Evolutionary conservation across 306 rosid genomes (phyloP), one percentile per base, ranked within the genome.

Genomic region (Fragaria iinumae): DNA sequence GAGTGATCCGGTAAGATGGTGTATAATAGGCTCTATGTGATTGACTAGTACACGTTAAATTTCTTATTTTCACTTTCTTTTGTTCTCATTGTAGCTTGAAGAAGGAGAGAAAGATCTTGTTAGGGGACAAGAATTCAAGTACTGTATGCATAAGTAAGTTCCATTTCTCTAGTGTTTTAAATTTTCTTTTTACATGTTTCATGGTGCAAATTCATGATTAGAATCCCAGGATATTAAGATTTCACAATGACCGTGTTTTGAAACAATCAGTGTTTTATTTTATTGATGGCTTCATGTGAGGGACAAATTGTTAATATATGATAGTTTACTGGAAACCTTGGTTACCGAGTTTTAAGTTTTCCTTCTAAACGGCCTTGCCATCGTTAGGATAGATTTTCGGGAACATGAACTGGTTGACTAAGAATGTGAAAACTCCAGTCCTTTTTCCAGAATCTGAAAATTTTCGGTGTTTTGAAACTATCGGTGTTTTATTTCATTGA

Each of bases 81-180:
- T 64, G 9, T 43, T 80, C 43, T 74, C 32, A 7, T 79, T 88
- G 85, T 80, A 94, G 98, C 97, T 91, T 16, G 98, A 94, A 80
- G 98, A 92, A 77, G 98, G 98, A 80, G 98, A 92, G 80, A 94
- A 92, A 73, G 98, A 94, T 84, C 85, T 85, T 11, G 17, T 68
- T 77, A 90, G 98, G 65, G 74, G 96, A 76, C 97, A 91, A 82
- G 96, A 94, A 86, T 91, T 73, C 84, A 92, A 94, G 79, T 90
- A 86, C 80, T 94, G 98, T 43, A 85, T 92, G 91, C 85, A 91
- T 65, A 90, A 89, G 98, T 94, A 90, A 83, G 97, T 86, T 45
- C 63, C 45, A 1, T 23, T 38, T 60, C 29, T 43, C 17, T 68
- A 76, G 23, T 64, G 60, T 68, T 75, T n/a, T 65, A 62, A 66